phyloP scores from a whole-genome alignment of 2,329 filamentous ascomycete genomes.

The Aurifilum marmelostoma region DNA sequence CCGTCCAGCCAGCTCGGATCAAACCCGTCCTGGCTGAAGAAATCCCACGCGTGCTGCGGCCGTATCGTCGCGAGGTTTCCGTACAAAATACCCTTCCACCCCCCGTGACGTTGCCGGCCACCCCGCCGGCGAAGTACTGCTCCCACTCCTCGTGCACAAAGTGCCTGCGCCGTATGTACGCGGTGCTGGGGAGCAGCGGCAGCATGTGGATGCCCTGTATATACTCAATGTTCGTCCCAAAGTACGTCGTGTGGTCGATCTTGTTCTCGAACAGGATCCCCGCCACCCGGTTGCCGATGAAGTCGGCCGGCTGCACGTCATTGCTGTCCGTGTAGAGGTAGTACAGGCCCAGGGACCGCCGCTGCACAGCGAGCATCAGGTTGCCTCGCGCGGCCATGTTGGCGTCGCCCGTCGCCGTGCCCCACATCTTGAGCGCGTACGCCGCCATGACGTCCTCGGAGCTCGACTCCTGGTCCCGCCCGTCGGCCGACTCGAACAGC shows the following conservation, averaged over 20 bases:
- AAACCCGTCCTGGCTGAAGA: conserved; percentile 71
- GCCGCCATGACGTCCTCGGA: conserved; percentile 88
- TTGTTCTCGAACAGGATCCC: conserved; percentile 92
- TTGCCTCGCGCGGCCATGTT: conserved; percentile 83
- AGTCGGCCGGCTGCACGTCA: conserved; percentile 70
- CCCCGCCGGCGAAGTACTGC: conserved; percentile 71
- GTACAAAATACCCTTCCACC: conserved; percentile 88
- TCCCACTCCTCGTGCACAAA: conserved; percentile 88
- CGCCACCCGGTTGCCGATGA: conserved; percentile 76
- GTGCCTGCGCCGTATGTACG: conserved; percentile 64
- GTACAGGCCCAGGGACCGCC: conserved; percentile 75
- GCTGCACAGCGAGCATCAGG: conserved; percentile 79
- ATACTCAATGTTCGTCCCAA: conserved; percentile 72
- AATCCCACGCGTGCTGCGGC: conserved; percentile 69
- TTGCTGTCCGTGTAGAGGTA: conserved; percentile 79
- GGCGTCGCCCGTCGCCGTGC: conserved; percentile 71
- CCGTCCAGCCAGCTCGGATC: conserved; percentile 74
- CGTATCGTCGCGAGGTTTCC: conserved; percentile 81
- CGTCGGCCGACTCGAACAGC: conserved; percentile 69
- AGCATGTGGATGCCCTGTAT: conserved; percentile 67
- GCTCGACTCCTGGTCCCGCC: conserved; percentile 84
- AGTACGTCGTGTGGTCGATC: conserved; percentile 89
- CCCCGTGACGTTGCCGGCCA: conserved; percentile 66
- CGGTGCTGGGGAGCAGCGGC: conserved; percentile 65
- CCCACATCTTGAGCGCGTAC: conserved; percentile 95